Evolutionary conservation across 176 grass and related monocot species (phyloP).

Genomic region (Phoenix dactylifera): DNA sequence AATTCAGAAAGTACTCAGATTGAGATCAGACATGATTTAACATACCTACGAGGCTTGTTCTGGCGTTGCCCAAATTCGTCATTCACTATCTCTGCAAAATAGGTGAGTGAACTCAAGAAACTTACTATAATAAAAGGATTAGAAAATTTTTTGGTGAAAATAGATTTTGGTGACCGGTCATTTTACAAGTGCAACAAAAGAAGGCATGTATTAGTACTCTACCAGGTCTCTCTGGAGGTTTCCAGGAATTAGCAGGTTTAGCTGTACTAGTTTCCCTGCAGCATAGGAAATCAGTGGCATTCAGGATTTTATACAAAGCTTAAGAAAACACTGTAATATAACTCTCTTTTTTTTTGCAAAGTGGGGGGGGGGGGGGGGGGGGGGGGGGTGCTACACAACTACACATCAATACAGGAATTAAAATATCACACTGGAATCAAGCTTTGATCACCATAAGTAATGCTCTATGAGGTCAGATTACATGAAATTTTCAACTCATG

Average conservation of each 20-base stretch:
- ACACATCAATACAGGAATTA: too few relatives aligned
- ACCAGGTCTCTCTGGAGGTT: slow-evolving; percentile 27
- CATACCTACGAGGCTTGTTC: slow-evolving; percentile 94
- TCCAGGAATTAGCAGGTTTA: slow-evolving; percentile 16
- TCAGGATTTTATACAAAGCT: neutral
- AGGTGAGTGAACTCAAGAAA: slow-evolving; percentile 23
- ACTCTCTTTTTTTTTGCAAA: neutral
- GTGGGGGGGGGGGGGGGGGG: too few relatives aligned
- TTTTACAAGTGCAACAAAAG: too few relatives aligned
- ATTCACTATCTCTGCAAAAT: slow-evolving; percentile 46
- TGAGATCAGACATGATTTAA: neutral
- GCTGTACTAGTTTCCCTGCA: slow-evolving; percentile 17
- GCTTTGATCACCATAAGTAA: too few relatives aligned
- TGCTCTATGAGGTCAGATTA: too few relatives aligned
- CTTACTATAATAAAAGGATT: neutral
- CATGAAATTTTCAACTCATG: too few relatives aligned
- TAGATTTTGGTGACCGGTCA: too few relatives aligned
- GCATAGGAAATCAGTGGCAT: slow-evolving; percentile 5
- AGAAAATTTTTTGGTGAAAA: too few relatives aligned
- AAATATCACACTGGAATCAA: too few relatives aligned
- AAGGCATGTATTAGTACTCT: neutral
- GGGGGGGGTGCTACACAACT: too few relatives aligned
- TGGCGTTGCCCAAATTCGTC: slow-evolving; percentile 82
- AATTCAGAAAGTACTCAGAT: slow-evolving; percentile 3
- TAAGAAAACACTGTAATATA: slow-evolving; percentile 16